Base-by-base conservation (phyloP, 192 early-diverging fungal genomes). In the Umbelopsis sp. region DNA sequence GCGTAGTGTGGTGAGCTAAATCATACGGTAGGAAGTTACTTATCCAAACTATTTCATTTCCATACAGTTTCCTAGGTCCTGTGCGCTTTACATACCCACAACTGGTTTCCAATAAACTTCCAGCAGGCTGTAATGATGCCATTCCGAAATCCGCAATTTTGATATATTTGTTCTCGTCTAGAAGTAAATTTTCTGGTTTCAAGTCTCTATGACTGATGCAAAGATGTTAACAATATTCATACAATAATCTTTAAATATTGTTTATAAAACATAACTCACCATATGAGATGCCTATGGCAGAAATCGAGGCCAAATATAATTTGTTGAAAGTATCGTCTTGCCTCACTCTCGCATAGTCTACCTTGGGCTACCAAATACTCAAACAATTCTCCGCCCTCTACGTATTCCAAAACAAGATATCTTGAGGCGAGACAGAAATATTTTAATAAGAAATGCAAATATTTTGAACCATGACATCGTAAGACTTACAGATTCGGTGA, bases 121-220 rank as follows among this genome's bases (percentile, higher is more conserved):
- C 85, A 0, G 74, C 38, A 10, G 85, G 77, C 38, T 79, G 77
- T 34, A 79, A 56, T 2, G 77, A 79, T 17, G 96, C 94, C 71
- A 98, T 81, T 2, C 96, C 97, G 86, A 99, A 99, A 79, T 99
- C 97, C 25, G 93, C 89, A 68, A 99, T 92, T 86, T 96, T 99
- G 52, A 87, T 87, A 65, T 83, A 75, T 12, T 79, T 52, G 7
- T 80, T 81, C 54, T 72, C 77, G 49, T 86, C 84, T 12, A 88
- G 69, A 5, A 87, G 53, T 31, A 93, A 82, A 70, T 92, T 93
- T 66, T 94, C 93, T 0, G 92, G 92, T 79, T 99, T 99, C 22
- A 99, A 80, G 77, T 99, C 98, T 21, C 98, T 90, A 78, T 99
- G 98, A 9, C 77, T 79, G 50, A 38, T 7, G 7, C 32, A 53